Evolutionary conservation across 352 stramenopile genomes (phyloP).

Genomic region (Globisporangium spinosum): DNA sequence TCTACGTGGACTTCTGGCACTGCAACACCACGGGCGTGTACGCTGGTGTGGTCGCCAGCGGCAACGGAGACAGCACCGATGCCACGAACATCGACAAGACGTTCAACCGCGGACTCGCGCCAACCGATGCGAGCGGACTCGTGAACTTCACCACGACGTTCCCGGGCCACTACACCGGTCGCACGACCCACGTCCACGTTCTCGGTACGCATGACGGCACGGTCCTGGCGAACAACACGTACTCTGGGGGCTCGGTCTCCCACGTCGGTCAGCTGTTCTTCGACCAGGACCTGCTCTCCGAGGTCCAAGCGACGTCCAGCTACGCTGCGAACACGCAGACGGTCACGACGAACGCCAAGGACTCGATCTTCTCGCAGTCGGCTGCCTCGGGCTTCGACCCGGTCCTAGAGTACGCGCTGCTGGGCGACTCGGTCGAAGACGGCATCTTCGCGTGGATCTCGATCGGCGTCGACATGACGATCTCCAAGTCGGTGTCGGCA

Average conservation of each 20-base stretch:
- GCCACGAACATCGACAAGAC: conserved; percentile 10
- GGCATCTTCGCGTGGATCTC: conserved; percentile 26
- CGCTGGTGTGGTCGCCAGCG: conserved; percentile 8
- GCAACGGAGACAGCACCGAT: conserved; percentile 12
- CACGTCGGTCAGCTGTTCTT: conserved; percentile 15
- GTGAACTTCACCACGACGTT: conserved; percentile 15
- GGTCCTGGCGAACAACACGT: conserved; percentile 18
- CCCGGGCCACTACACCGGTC: conserved; percentile 18
- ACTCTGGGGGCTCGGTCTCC: not conserved
- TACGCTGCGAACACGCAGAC: conserved; percentile 11
- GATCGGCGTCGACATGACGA: conserved; percentile 17
- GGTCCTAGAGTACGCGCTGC: conserved; percentile 11
- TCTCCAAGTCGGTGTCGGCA: not conserved
- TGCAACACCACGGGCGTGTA: conserved; percentile 19
- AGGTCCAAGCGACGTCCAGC: not conserved
- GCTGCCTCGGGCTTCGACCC: conserved; percentile 13
- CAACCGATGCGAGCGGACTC: not conserved
- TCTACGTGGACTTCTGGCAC: conserved; percentile 21
- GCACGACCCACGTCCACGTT: conserved; percentile 15
- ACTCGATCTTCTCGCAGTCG: conserved; percentile 13
- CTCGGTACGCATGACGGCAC: conserved; percentile 7
- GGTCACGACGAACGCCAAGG: conserved; percentile 13
- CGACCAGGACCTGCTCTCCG: not conserved
- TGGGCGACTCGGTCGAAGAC: conserved; percentile 20
- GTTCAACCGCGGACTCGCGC: conserved; percentile 14